A percentile compares a stretch with the other conserved stretches of the same genome.
These are phyloP conservation scores for Tremellales sp. DNA, from an alignment of 1,284 basidiomycete genomes.

Conservation along the genomic window DNA sequence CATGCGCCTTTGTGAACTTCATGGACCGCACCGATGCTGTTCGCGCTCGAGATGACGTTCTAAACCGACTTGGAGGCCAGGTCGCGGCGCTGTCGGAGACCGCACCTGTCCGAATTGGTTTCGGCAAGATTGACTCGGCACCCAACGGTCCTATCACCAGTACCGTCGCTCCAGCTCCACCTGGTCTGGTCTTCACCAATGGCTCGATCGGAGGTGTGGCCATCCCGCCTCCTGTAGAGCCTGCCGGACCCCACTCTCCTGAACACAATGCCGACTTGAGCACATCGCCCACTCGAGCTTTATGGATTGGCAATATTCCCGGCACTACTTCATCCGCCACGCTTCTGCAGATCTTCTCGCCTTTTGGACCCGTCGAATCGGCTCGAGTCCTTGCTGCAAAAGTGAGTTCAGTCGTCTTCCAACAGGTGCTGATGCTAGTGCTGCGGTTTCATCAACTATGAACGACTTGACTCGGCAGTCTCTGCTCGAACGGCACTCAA, in stretches of 20 bases:
- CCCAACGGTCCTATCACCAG: constrained; percentile 69
- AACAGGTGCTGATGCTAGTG: constrained; percentile 14
- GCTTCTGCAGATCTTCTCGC: constrained; percentile 77
- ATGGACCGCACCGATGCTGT: constrained; percentile 91
- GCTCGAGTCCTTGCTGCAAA: constrained; percentile 94
- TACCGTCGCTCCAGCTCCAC: constrained; percentile 58
- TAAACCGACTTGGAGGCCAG: constrained; percentile 88
- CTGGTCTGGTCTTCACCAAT: constrained; percentile 53
- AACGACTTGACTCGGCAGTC: constrained; percentile 92
- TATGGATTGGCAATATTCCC: constrained; percentile 95
- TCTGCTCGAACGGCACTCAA: constrained; percentile 90
- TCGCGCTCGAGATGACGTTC: constrained; percentile 91
- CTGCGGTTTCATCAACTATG: constrained; percentile 77
- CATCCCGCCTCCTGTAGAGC: constrained; percentile 25
- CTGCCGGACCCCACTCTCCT: constrained; percentile 10
- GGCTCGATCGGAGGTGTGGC: constrained; percentile 52
- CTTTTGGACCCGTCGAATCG: constrained; percentile 95
- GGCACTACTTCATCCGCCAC: constrained; percentile 87
- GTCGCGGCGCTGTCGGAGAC: constrained; percentile 83
- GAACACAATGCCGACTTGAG: constrained; percentile 28
- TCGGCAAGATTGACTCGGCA: constrained; percentile 92
- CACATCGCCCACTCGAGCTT: constrained; percentile 80
- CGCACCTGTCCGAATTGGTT: constrained; percentile 92
- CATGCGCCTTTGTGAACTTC: constrained; percentile 98
- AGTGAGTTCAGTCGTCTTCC: constrained; percentile 63